These are phyloP conservation scores for Linum tenue DNA, from an alignment of 345 rosid genomes.

Conservation along the genomic window DNA sequence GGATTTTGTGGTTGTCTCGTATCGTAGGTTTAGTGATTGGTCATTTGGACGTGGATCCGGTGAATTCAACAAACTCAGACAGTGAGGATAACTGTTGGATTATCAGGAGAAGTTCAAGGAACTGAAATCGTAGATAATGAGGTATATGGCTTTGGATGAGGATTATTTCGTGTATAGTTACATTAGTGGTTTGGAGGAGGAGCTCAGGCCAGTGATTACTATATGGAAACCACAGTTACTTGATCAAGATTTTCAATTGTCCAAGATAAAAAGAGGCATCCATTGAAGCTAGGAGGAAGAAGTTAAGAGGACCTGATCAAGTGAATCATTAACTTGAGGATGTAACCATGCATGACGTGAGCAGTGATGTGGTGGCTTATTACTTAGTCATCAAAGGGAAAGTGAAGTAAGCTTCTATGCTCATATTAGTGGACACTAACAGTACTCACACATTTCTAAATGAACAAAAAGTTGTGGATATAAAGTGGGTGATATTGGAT, in stretches of 20 bases:
- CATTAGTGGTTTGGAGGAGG: not conserved
- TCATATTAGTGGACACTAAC: not conserved
- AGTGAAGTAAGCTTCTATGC: not conserved
- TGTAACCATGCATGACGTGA: not conserved
- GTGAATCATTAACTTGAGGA: no score
- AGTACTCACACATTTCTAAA: not conserved
- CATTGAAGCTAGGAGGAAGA: no score
- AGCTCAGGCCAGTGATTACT: not conserved
- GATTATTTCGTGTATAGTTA: not conserved
- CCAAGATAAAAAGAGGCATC: no score
- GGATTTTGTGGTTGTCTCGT: no score
- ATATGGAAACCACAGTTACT: no score
- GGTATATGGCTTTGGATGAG: not conserved
- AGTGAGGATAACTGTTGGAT: not conserved
- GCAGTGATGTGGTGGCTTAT: not conserved
- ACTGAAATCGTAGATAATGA: not conserved
- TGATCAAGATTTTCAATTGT: no score
- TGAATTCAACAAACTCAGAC: not conserved
- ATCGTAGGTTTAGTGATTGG: no score
- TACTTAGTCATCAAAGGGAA: not conserved
- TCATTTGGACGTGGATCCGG: not conserved
- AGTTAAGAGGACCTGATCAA: no score
- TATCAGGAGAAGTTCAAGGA: not conserved
- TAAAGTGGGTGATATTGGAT: no score
- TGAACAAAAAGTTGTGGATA: not conserved